Conservation (phyloP, 495 filamentous ascomycete species). For the Hyaloscypha hepaticicola region DNA sequence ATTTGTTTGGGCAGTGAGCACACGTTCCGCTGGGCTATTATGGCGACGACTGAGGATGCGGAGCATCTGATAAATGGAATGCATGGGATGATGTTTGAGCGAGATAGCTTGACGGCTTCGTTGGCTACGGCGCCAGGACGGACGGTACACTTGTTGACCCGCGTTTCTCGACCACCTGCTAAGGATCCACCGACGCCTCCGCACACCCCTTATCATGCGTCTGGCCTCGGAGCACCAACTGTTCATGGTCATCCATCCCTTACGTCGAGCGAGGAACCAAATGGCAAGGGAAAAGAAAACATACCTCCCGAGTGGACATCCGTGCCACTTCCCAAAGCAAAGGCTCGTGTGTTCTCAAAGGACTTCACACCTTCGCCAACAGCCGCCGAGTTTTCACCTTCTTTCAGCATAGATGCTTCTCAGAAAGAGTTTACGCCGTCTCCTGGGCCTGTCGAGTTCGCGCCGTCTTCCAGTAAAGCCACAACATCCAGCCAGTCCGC, state of each 20-base stretch:
- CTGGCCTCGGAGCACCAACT: background rate
- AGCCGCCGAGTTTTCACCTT: background rate
- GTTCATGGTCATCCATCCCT: conserved; percentile 4
- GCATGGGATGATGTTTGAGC: background rate
- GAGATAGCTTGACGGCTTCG: background rate
- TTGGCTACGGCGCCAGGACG: conserved; percentile 5
- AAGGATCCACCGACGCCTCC: background rate
- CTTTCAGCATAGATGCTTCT: background rate
- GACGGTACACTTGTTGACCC: background rate
- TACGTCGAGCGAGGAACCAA: background rate
- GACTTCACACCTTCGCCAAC: background rate
- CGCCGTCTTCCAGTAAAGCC: too few species aligned
- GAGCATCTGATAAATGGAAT: background rate
- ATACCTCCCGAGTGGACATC: background rate
- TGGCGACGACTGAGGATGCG: conserved; percentile 13
- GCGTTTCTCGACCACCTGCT: background rate
- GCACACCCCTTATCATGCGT: background rate
- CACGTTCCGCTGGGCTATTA: conserved; percentile 28
- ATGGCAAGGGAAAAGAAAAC: background rate
- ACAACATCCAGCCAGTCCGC: too few species aligned
- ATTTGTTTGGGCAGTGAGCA: conserved; percentile 12
- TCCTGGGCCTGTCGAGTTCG: background rate
- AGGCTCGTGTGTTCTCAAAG: background rate
- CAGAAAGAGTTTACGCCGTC: background rate
- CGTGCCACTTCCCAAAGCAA: background rate